Evolutionary conservation across 257 asterid species (phyloP).

Genomic region (Solanum arcanum): DNA sequence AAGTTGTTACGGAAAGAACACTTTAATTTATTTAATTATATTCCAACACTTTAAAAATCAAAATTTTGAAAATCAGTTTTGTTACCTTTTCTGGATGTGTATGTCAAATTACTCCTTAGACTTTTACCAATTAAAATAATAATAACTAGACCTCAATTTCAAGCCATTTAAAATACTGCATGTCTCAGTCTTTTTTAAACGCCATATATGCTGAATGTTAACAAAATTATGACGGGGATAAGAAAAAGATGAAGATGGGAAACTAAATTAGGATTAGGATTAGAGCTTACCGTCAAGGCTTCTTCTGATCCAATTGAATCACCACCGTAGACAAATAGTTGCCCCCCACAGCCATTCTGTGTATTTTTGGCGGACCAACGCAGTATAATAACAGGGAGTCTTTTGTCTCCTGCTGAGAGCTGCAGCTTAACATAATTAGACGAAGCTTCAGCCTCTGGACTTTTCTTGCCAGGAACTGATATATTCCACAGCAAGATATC

Average conservation of each 20-base stretch:
- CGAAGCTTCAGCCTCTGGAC: conserved; percentile 27
- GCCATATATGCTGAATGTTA: neutral
- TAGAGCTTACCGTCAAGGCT: conserved; percentile 70
- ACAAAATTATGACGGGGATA: neutral
- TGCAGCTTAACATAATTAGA: conserved; percentile 56
- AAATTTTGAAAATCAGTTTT: neutral
- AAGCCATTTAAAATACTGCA: neutral
- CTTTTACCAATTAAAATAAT: neutral
- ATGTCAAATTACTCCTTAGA: neutral
- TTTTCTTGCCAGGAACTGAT: conserved; percentile 37
- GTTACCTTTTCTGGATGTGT: neutral
- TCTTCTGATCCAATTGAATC: conserved; percentile 91
- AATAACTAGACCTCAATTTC: neutral
- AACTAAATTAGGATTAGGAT: conserved; percentile 12
- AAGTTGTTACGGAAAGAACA: neutral
- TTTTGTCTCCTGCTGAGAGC: conserved; percentile 61
- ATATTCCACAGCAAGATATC: conserved; percentile 88
- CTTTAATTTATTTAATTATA: neutral
- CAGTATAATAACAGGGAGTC: conserved; percentile 93
- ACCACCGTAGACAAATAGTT: conserved; percentile 88
- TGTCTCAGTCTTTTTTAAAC: neutral
- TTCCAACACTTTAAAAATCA: neutral
- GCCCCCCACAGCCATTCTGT: conserved; percentile 47
- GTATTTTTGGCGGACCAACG: conserved; percentile 62
- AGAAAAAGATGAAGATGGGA: neutral